Evolutionary conservation across 352 stramenopile species (phyloP).

Genomic region (Pythium scleroteichum): DNA sequence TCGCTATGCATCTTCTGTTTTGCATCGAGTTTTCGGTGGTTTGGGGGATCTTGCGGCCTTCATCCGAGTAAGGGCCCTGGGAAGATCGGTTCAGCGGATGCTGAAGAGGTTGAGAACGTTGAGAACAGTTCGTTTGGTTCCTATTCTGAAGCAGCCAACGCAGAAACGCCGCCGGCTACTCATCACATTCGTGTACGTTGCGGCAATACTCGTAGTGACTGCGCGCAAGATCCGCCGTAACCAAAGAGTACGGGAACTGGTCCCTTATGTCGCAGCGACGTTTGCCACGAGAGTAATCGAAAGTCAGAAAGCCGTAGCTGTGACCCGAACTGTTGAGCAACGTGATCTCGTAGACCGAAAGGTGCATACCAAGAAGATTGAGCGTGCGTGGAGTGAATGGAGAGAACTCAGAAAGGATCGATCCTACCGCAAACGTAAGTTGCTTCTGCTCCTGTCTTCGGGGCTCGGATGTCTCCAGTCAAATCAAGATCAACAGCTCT

Average conservation of each 20-base stretch:
- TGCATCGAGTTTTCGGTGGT: neutral
- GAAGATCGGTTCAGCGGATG: neutral
- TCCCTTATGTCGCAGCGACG: neutral
- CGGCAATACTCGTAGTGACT: too few species aligned
- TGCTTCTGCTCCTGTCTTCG: conserved; percentile 2
- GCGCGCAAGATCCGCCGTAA: neutral
- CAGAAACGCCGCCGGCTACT: too few species aligned
- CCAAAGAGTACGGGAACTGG: neutral
- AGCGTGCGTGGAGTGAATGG: conserved; percentile 3
- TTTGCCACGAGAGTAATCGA: neutral
- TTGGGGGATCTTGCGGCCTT: neutral
- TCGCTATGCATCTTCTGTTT: neutral
- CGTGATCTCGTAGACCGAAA: conserved; percentile 1
- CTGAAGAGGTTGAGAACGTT: neutral
- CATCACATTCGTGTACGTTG: too few species aligned
- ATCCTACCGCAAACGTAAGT: neutral
- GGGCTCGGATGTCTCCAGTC: neutral
- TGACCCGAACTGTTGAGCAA: neutral
- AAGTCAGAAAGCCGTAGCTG: too few species aligned
- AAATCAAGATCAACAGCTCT: neutral
- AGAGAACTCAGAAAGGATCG: neutral
- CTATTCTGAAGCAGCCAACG: too few species aligned
- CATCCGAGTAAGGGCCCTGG: neutral
- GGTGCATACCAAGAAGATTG: conserved; percentile 2
- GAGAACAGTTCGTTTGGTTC: too few species aligned